A percentile compares a stretch with the other conserved stretches of the same genome.
phyloP scores from a whole-genome alignment of 306 rosid species.

The Quercus aquifolioides region DNA sequence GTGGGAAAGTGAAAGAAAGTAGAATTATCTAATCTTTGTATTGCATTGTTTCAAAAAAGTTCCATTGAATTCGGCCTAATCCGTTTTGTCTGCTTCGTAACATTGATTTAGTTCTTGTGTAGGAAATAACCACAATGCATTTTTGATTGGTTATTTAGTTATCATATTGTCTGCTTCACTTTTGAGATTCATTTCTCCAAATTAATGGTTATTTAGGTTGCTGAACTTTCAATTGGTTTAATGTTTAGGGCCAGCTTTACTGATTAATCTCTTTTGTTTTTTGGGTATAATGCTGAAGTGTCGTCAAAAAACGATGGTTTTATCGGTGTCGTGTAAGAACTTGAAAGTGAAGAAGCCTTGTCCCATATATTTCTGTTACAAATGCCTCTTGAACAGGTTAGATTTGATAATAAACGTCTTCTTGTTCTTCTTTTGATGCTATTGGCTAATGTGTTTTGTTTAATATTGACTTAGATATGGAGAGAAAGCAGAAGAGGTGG shows the following conservation, averaged over 20 bases:
- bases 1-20: neutral
- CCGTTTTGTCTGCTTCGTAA: too few relatives aligned
- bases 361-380: slow-evolving; percentile 44
- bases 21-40: neutral
- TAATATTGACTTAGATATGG: slow-evolving; percentile 55
- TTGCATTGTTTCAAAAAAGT: neutral
- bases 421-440: neutral
- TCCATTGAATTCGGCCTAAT: too few relatives aligned
- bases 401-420: neutral
- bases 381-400: slow-evolving; percentile 79
- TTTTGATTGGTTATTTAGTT: neutral
- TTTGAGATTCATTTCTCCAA: neutral
- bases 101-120: neutral
- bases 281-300: slow-evolving; percentile 40
- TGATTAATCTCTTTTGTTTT: neutral
- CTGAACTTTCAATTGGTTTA: neutral
- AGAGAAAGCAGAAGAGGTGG: slow-evolving; percentile 52
- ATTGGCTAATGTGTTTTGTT: neutral
- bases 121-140: neutral
- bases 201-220: neutral
- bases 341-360: slow-evolving; percentile 40
- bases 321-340: slow-evolving; percentile 53
- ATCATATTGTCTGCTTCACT: neutral
- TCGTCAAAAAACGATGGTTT: slow-evolving; percentile 69
- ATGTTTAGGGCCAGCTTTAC: neutral